Evolutionary conservation across 2,329 filamentous ascomycete species (phyloP), one percentile per base, ranked within the genome.

Genomic region (Neoscytalidium dimidiatum): DNA sequence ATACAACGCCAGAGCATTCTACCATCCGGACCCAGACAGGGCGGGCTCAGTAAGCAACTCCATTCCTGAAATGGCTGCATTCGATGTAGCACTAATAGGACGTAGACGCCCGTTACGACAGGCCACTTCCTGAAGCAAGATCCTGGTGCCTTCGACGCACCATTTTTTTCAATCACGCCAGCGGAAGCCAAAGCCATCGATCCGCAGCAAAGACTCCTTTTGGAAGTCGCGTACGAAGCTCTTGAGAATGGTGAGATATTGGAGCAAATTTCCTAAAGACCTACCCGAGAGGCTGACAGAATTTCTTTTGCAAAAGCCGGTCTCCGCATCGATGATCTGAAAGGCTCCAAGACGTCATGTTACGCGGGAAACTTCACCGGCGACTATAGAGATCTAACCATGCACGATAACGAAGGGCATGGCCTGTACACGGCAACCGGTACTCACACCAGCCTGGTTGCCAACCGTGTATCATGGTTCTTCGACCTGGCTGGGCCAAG

Each of bases 401-500:
- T 49, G 13, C 26, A 38, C 13, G 67, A 69, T 31, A 48, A 60
- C 11, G 64, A 68, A 19, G 60, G 46, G n/a, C n/a, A 29, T 3
- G 28, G 49, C 4, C 28, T 17, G 17, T 68, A 67, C 43, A 43
- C 23, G 17, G 62, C 64, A 11, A 67, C 64, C 9, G 67, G 68
- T 49, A 46, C 52, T 28, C 28, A 57, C 56, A 19, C 56, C 29
- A 52, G 56, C 4, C 72, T 73, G 48, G 71, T 72, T 56, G 69
- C 73, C 0, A 75, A 75, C 64, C 68, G 72, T 1, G 69, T 75
- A 8, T 71, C 68, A 0, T 71, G 72, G 49, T 72, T 74, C 58
- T 75, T 73, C 57, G 72, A 75, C 53, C 58, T 72, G 65, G 66
- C 64, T 21, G 74, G 73, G 9, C 72, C 74, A 4, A 63, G 68